Evolutionary conservation across 2,329 filamentous ascomycete genomes (phyloP), one percentile per base, ranked within the genome.

Genomic region (Escovopsis weberi): DNA sequence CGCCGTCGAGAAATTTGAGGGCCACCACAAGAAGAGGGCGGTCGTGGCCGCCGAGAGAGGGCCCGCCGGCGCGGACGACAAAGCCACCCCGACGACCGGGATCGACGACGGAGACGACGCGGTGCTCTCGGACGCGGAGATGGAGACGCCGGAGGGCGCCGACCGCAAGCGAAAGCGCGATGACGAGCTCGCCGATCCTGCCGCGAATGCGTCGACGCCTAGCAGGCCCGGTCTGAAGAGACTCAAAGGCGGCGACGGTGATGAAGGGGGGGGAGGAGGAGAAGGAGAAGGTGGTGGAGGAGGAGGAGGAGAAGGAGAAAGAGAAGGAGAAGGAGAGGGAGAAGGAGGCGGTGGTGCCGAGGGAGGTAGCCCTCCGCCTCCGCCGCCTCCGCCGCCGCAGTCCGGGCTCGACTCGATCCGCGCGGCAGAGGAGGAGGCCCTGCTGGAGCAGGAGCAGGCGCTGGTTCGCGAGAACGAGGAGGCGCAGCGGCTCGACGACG

Each of bases 1-100:
- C 55, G 88, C 86, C 0, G 79, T 89, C 2, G 69, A 72, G 43
- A 93, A 94, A 63, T 85, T 82, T 50, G 65, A 61, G 33, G 78
- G 72, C 47, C 73, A 78, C 48, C 79, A 88, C 50, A 77, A 78
- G 58, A 74, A 73, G 47, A 82, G 77, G 55, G 65, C 68, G 2
- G 70, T 68, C 49, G 56, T 51, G 10, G 52, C 56, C 28, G 49
- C 47, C 15, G 54, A 55, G 45, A 54, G 55, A 26, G 49, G 46
- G 41, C 53, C 50, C 42, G 45, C 34, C 30, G 44, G 43, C 38
- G 45, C 34, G 8, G 42, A 44, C n/a, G 37, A 40, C 3, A 37
- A 42, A 26, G n/a, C 40, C 12, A n/a, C 40, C 9, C 28, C 37
- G 12, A 26, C 30, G 38, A 26, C 23, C 52, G 54, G 10, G 51